These are phyloP conservation scores for Carex sylvatica DNA, from an alignment of 202 grass and related monocot species.

Conservation along the genomic window DNA sequence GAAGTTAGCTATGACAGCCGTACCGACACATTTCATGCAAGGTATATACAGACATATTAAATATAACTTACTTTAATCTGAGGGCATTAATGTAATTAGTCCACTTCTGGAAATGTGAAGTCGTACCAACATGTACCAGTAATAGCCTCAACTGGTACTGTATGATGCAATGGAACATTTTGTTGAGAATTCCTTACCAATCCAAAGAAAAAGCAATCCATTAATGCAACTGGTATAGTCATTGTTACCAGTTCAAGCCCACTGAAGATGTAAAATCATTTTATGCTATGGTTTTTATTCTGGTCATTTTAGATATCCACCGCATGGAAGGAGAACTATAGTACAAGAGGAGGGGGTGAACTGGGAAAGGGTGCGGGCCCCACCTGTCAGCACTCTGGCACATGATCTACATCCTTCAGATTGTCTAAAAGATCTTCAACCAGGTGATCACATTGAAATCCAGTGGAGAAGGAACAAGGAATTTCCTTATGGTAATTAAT, in stretches of 20 bases:
- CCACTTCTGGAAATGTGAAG: neutral
- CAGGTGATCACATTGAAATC: conserved; percentile 85
- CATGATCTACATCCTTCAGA: conserved; percentile 79
- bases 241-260: neutral
- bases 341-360: conserved; percentile 80
- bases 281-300: conserved; percentile 4
- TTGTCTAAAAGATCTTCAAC: conserved; percentile 70
- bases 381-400: conserved; percentile 53
- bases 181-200: conserved; percentile 6
- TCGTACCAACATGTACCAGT: neutral
- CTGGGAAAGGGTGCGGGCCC: conserved; percentile 86
- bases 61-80: conserved; percentile 1
- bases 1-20: conserved; percentile 79
- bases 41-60: conserved; percentile 39
- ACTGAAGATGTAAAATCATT: conserved; percentile 4
- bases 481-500: conserved; percentile 85
- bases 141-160: neutral
- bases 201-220: neutral
- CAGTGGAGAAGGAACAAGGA: conserved; percentile 99
- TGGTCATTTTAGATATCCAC: conserved; percentile 64
- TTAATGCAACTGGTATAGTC: neutral
- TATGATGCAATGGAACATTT: neutral
- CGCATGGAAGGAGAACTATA: conserved; percentile 73
- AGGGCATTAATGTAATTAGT: neutral
- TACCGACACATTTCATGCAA: conserved; percentile 67